A percentile compares a stretch with the other conserved stretches of the same genome.
Conservation (phyloP, 257 asterid species). For the Lantana camara region DNA sequence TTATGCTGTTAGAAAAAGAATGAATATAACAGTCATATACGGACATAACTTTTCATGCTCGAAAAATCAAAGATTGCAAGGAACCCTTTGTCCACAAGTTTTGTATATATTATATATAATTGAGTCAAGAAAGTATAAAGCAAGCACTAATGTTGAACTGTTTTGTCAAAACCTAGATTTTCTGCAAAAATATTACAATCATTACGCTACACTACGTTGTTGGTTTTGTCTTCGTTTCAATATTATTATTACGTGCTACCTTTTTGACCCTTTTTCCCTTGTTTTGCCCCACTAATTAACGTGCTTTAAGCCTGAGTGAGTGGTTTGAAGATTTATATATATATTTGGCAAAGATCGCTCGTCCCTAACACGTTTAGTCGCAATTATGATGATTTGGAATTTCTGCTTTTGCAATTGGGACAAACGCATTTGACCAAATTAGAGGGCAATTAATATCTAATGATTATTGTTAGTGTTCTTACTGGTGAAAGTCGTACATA, state of each 20-base stretch:
- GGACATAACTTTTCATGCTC: neutral
- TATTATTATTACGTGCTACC: neutral
- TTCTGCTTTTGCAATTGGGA: neutral
- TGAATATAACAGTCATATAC: too few species aligned
- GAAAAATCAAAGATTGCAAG: neutral
- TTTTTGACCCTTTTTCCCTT: constrained; percentile 22
- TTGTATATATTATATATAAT: neutral
- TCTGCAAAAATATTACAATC: constrained; percentile 21
- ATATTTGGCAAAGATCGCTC: constrained; percentile 1
- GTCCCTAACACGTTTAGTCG: constrained; percentile 14
- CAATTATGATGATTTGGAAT: constrained; percentile 18
- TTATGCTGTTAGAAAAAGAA: too few species aligned
- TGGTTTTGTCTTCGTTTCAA: neutral
- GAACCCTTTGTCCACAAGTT: neutral
- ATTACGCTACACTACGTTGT: neutral
- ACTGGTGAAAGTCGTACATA: constrained; percentile 3
- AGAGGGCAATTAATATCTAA: constrained; percentile 20
- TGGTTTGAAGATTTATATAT: constrained; percentile 12
- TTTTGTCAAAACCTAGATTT: constrained; percentile 21
- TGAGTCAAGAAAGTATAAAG: neutral
- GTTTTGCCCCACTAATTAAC: constrained; percentile 31
- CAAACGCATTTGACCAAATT: neutral
- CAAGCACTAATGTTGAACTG: constrained; percentile 13
- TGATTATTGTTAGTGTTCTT: constrained; percentile 1
- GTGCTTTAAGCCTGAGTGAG: constrained; percentile 1